Base-by-base conservation (phyloP, 768 basidiomycete species). In the Lactarius hatsudake region DNA sequence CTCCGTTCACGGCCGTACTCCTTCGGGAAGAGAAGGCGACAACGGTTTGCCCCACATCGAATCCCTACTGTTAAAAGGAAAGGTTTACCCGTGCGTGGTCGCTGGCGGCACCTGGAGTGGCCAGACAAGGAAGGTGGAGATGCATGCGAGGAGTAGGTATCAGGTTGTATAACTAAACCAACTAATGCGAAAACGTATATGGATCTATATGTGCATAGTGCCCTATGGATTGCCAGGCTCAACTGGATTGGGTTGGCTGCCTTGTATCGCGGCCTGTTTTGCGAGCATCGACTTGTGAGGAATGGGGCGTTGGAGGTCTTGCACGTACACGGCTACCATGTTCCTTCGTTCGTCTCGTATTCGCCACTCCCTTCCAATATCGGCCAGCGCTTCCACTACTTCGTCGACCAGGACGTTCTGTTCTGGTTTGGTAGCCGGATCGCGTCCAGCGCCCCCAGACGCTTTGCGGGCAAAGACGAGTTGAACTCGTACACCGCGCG, bases 391-490 rank as follows among this genome's bases (percentile, higher is more conserved):
- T 30, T 70, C 61, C 23, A 73, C 61, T 26, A 60, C 64, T 17
- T 63, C 58, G 7, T 48, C 48, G 13, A 69, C 68, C 8, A 75
- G 65, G 30, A 69, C 58, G 1, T 64, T 58, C 7, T 74, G 64
- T 18, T 61, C 60, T 60, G 30, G 13, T 13, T 42, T 56, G 4
- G 43, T 45, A 18, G 62, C 17, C 15, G 20, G 3, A 57, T 64
- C 66, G 40, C 62, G 58, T 32, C 9, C 26, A 38, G 43, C 23
- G 42, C 64, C 61, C 62, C 73, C 64, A 4, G 69, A 62, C 59
- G 70, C 69, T 68, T 76, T 78, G 40, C 71, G 68, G n/a, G 70
- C 68, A 26, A 79, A 65, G 10, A 73, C 64, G 5, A 80, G 64
- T 23, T 72, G 65, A 32, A 79, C 75, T n/a, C 73, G 67, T 13